A percentile compares a stretch with the other conserved stretches of the same genome.
phyloP scores from a whole-genome alignment of 345 rosid species.

The Xanthoceras sorbifolium region DNA sequence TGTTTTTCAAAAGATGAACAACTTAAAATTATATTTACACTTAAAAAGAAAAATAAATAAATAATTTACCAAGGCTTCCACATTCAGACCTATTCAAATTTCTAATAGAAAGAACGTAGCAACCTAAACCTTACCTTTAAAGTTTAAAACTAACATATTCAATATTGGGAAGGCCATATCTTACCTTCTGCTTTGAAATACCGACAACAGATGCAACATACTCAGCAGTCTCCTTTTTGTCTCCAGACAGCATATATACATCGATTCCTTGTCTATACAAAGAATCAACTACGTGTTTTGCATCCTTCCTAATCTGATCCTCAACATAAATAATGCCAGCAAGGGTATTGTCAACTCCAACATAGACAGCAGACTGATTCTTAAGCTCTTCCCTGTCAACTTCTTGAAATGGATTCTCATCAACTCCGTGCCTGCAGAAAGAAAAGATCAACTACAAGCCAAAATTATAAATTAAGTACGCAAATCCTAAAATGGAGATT shows the following conservation, averaged over 20 bases:
- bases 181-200: conserved; percentile 79
- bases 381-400: conserved; percentile 48
- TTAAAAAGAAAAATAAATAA: neutral
- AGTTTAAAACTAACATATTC: neutral
- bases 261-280: conserved; percentile 68
- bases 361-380: conserved; percentile 77
- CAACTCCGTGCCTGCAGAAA: conserved; percentile 74
- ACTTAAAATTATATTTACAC: neutral
- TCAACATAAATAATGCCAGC: conserved; percentile 81
- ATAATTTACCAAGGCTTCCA: neutral
- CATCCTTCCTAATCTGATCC: conserved; percentile 95
- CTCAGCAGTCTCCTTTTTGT: conserved; percentile 79
- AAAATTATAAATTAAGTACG: neutral
- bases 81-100: neutral
- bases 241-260: conserved; percentile 95
- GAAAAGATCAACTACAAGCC: conserved; percentile 7
- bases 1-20: neutral
- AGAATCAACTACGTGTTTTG: conserved; percentile 65
- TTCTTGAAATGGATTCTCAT: conserved; percentile 42
- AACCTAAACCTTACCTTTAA: conserved; percentile 2
- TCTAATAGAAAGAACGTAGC: neutral
- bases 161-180: neutral
- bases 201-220: conserved; percentile 87
- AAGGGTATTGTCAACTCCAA: conserved; percentile 75
- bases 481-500: conserved; percentile 6